These are phyloP conservation scores for Coemansia sp. DNA, from an alignment of 192 early-diverging fungal genomes.

Conservation along the genomic window DNA sequence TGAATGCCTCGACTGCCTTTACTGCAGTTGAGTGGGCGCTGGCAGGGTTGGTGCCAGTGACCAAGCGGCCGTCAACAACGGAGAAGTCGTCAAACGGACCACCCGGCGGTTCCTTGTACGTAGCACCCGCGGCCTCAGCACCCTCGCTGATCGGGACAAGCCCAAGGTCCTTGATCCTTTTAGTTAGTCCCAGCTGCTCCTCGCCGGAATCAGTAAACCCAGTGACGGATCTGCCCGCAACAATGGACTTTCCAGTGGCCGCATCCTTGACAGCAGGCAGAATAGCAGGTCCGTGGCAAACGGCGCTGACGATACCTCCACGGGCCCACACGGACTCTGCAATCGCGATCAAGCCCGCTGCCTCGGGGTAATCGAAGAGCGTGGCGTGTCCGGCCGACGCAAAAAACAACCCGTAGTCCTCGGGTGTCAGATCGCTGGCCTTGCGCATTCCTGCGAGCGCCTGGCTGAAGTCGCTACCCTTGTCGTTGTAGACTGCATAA, in stretches of 20 bases:
- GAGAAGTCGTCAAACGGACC: constrained; percentile 53
- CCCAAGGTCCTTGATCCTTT: constrained; percentile 34
- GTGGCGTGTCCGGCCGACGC: constrained; percentile 59
- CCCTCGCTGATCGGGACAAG: constrained; percentile 50
- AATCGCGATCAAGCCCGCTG: constrained; percentile 45
- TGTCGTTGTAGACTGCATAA: constrained; percentile 37
- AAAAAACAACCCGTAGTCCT: constrained; percentile 57
- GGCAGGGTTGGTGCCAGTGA: constrained; percentile 73
- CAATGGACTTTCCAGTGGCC: constrained; percentile 58
- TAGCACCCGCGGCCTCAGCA: constrained; percentile 56
- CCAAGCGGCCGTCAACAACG: constrained; percentile 63
- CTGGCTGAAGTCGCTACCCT: constrained; percentile 42
- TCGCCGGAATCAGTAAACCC: constrained; percentile 76
- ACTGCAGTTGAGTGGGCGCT: constrained; percentile 57
- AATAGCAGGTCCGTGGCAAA: constrained; percentile 68
- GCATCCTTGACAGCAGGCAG: constrained; percentile 62
- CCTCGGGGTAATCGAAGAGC: constrained; percentile 58
- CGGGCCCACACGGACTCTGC: constrained; percentile 58
- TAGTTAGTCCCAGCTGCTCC: constrained; percentile 44
- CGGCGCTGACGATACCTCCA: constrained; percentile 58
- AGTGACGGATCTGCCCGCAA: constrained; percentile 67
- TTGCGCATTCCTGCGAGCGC: constrained; percentile 49
- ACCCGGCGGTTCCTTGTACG: constrained; percentile 55
- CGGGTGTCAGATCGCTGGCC: constrained; percentile 52
- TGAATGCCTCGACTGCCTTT: constrained; percentile 44